These are phyloP conservation scores for Colletotrichum sidae DNA, from an alignment of 2,329 filamentous ascomycete genomes.

Conservation along the genomic window DNA sequence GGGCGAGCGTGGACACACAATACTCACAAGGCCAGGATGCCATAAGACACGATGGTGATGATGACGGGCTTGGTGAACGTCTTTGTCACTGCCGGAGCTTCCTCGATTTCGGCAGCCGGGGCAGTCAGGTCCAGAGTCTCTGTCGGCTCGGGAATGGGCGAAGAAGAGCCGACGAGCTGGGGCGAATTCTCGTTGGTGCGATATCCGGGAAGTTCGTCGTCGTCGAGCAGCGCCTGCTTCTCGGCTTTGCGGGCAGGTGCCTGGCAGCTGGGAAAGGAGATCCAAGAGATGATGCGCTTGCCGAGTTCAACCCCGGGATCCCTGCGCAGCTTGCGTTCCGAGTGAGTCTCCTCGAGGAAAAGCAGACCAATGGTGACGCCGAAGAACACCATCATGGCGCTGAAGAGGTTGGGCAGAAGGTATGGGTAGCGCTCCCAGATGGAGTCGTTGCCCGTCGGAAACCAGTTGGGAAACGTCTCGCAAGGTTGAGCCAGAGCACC, in stretches of 20 bases:
- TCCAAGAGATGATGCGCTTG: constrained; percentile 70
- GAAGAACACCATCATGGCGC: constrained; percentile 79
- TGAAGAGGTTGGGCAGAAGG: constrained; percentile 91
- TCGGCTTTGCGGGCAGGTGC: constrained; percentile 57
- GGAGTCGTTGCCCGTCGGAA: constrained; percentile 68
- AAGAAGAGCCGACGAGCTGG: constrained; percentile 51
- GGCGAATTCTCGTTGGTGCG: constrained; percentile 69
- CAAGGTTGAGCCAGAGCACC: constrained; percentile 90
- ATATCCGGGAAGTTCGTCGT: constrained; percentile 77
- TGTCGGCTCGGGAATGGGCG: constrained; percentile 44
- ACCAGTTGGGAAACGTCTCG: constrained; percentile 80
- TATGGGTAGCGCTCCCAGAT: constrained; percentile 92
- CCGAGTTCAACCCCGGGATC: constrained; percentile 85
- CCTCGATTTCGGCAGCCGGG: constrained; percentile 7
- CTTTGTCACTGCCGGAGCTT: constrained; percentile 46
- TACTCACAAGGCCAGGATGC: constrained; percentile 93
- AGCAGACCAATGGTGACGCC: constrained; percentile 84
- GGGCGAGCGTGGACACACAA: constrained; percentile 45
- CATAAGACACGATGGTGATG: constrained; percentile 89
- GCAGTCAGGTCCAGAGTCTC: constrained; percentile 49
- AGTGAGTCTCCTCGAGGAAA: constrained; percentile 95
- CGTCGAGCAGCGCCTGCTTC: constrained; percentile 72
- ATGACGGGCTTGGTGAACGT: constrained; percentile 88
- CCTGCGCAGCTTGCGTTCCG: constrained; percentile 78
- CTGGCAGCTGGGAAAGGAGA: constrained; percentile 52